Base-by-base conservation (phyloP, 2,329 filamentous ascomycete species). In the Nemania serpens region DNA sequence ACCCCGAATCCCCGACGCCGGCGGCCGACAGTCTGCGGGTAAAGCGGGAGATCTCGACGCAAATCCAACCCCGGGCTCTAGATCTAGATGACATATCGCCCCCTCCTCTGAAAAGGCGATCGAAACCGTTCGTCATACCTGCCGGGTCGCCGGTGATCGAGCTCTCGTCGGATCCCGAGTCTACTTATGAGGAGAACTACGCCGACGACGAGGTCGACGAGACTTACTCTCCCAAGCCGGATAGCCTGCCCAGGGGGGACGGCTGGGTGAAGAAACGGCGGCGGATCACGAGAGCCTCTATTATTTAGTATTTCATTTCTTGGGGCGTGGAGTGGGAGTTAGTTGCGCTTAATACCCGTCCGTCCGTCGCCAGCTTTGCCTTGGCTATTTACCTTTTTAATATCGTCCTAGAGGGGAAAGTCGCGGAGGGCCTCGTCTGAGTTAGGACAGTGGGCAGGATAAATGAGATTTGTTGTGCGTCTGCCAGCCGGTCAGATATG, bases 151-250 rank as follows among this genome's bases (percentile, higher is more conserved):
- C 78, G 49, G 69, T 79, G 4, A 53, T 78, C 3, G 75, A 77
- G 51, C 64, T 79, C 12, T 69, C 75, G 18, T 73, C 72, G 1
- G 70, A 72, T 51, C 68, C 74, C 0, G 76, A 77, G 58, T 70
- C 74, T 4, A 69, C 67, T 5, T 69, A 72, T 17, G 65, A 63
- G 3, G 75, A 79, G 54, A 47, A 75, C 52, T 76, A 78, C 48
- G 75, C 75, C 1, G 76, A 78, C 36, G 77, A 79, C 11, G 72
- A 72, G n/a, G 67, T 76, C 36, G 76, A 79, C 55, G 71, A 65
- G 20, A 76, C 70, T 1, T 76, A 77, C 39, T 63, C 70, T 33
- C 73, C 73, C 7, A 55, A 59, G 9, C 25, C 36, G 15, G 34
- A 53, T 17, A 49, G 60, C 3, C 12, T 65, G 11, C 63, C 60